Percentiles rank a stretch among this genome's conserved stretches.
phyloP scores from a whole-genome alignment of 805 yeast species.

The Ogataea pilisensis region DNA sequence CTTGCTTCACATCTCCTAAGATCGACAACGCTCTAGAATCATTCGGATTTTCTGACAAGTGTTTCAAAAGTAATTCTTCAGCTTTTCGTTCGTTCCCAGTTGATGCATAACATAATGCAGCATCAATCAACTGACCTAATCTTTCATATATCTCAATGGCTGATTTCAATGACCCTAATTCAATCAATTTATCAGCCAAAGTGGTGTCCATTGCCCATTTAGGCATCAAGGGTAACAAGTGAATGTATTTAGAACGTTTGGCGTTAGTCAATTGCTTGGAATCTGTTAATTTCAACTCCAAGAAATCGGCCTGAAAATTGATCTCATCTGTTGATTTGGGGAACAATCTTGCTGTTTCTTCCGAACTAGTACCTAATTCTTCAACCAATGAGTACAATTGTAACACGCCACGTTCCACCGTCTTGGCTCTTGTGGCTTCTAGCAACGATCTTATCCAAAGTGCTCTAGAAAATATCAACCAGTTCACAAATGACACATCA shows the following conservation, averaged over 20 bases:
- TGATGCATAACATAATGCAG: constrained; percentile 87
- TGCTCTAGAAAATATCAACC: constrained; percentile 76
- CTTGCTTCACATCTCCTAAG: constrained; percentile 78
- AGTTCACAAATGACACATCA: constrained; percentile 45
- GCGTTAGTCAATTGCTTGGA: constrained; percentile 38
- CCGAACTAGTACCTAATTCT: constrained; percentile 67
- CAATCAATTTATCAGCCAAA: constrained; percentile 82
- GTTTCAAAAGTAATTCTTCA: constrained; percentile 47
- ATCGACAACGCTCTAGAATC: constrained; percentile 84
- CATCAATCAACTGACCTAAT: constrained; percentile 69
- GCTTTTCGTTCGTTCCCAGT: constrained; percentile 73
- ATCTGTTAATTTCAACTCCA: constrained; percentile 17
- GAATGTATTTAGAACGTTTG: constrained; percentile 61
- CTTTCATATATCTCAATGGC: constrained; percentile 89
- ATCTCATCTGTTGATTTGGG: constrained; percentile 37
- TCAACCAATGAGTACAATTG: constrained; percentile 92
- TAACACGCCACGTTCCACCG: constrained; percentile 89
- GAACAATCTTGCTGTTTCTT: constrained; percentile 48
- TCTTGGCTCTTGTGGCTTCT: constrained; percentile 76
- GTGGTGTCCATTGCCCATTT: constrained; percentile 80
- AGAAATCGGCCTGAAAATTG: constrained; percentile 20
- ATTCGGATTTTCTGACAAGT: constrained; percentile 54
- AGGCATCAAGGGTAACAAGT: constrained; percentile 72
- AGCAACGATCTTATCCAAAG: constrained; percentile 86
- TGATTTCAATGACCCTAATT: constrained; percentile 77